Conservation (phyloP, 345 rosid genomes). For the Lepidium sativum region DNA sequence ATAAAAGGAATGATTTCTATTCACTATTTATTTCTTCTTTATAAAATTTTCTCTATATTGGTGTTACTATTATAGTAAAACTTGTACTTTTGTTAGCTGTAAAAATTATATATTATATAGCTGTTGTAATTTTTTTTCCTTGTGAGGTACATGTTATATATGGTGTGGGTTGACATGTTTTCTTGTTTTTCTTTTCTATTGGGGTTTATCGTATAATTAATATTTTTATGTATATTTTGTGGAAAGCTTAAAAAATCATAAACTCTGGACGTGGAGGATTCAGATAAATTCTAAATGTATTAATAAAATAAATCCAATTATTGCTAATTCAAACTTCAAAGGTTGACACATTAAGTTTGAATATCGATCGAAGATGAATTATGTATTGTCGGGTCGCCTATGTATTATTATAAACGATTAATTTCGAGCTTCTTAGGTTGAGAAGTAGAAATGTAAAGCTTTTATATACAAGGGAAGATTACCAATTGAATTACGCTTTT, state of each 20-base stretch:
- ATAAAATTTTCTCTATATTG: not conserved
- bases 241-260: not conserved
- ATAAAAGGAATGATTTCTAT: constrained; percentile 5
- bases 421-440: not conserved
- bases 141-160: not conserved
- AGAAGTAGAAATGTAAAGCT: too few species aligned
- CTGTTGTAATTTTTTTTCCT: not conserved
- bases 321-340: not conserved
- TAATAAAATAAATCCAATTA: not conserved
- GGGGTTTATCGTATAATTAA: too few species aligned
- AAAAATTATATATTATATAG: not conserved
- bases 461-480: too few species aligned
- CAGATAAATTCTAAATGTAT: not conserved
- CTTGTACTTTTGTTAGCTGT: not conserved
- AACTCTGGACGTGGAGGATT: not conserved
- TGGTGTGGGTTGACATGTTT: too few species aligned
- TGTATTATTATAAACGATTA: not conserved
- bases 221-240: not conserved
- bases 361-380: not conserved
- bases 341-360: not conserved
- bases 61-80: constrained; percentile 4
- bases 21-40: not conserved
- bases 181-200: too few species aligned
- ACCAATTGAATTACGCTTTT: too few species aligned
- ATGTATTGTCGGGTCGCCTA: not conserved